Conservation (phyloP, 2,329 filamentous ascomycete species). For the Orbilia oligospora region DNA sequence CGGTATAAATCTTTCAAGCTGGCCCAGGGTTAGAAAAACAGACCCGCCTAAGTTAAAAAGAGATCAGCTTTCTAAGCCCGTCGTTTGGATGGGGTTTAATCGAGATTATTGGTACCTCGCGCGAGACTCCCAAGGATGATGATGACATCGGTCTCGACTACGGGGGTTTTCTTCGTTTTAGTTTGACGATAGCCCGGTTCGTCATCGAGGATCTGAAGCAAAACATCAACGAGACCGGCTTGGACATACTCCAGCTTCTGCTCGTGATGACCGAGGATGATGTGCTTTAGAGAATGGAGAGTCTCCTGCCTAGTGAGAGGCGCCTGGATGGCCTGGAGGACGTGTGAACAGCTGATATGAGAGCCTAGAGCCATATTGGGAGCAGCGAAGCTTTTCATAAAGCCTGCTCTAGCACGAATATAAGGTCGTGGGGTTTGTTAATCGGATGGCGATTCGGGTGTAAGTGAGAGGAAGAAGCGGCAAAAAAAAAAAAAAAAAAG, state of each 20-base stretch:
- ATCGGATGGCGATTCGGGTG: conserved; percentile 21
- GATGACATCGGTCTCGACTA: conserved; percentile 65
- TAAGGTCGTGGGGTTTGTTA: conserved; percentile 4
- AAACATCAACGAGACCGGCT: conserved; percentile 77
- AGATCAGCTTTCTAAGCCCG: conserved; percentile 10
- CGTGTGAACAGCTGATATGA: conserved; percentile 65
- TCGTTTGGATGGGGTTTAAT: background rate
- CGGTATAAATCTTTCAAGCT: conserved; percentile 65
- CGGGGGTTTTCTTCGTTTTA: conserved; percentile 65
- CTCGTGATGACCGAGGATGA: conserved; percentile 87
- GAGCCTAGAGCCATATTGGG: conserved; percentile 65
- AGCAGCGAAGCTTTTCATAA: background rate
- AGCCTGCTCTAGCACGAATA: conserved; percentile 6
- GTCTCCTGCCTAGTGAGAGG: conserved; percentile 68
- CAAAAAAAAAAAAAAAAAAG: conserved; percentile 32
- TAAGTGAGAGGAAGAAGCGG: conserved; percentile 20
- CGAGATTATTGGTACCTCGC: conserved; percentile 74
- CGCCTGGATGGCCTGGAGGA: conserved; percentile 56
- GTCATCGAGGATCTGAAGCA: conserved; percentile 71
- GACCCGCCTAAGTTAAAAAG: conserved; percentile 76
- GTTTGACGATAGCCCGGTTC: conserved; percentile 37
- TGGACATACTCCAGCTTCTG: conserved; percentile 85
- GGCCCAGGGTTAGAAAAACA: conserved; percentile 73
- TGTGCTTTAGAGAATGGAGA: conserved; percentile 85
- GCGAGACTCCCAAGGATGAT: conserved; percentile 88